Evolutionary conservation across 2,329 filamentous ascomycete genomes (phyloP).

Genomic region (Alternaria ventricosa): DNA sequence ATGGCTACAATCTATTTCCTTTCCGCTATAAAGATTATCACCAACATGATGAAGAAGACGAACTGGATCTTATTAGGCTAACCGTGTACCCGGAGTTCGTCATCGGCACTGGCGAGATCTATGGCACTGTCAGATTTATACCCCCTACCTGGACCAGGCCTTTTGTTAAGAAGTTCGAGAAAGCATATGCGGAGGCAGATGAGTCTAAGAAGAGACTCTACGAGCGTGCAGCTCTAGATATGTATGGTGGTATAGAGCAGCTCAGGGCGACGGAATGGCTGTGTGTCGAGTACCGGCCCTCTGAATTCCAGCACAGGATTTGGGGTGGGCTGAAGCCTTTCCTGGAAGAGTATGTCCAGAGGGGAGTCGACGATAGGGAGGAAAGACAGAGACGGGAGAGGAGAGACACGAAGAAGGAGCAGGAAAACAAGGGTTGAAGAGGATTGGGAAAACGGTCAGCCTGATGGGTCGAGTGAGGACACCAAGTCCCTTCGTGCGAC

Average conservation of each 20-base stretch:
- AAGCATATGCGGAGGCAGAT: constrained; percentile 2
- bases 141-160: constrained; percentile 1
- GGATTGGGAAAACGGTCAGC: background rate
- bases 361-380: background rate
- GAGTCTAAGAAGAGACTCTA: constrained; percentile 1
- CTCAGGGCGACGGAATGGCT: constrained; percentile 11
- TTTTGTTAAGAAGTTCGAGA: background rate
- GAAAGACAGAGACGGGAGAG: background rate
- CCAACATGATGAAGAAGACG: background rate
- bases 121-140: constrained; percentile 5
- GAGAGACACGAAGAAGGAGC: background rate
- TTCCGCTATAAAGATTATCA: background rate
- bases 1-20: background rate
- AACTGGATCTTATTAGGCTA: background rate
- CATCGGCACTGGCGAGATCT: constrained; percentile 10
- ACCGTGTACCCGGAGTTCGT: background rate
- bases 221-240: constrained; percentile 7
- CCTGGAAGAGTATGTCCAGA: background rate
- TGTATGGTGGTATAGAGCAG: constrained; percentile 6
- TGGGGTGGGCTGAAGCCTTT: constrained; percentile 3
- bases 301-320: background rate
- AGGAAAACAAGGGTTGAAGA: background rate
- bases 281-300: constrained; percentile 5
- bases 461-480: background rate
- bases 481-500: background rate